Conservation (phyloP, 805 yeast genomes). For the Saccharomycopsis capsularis region DNA sequence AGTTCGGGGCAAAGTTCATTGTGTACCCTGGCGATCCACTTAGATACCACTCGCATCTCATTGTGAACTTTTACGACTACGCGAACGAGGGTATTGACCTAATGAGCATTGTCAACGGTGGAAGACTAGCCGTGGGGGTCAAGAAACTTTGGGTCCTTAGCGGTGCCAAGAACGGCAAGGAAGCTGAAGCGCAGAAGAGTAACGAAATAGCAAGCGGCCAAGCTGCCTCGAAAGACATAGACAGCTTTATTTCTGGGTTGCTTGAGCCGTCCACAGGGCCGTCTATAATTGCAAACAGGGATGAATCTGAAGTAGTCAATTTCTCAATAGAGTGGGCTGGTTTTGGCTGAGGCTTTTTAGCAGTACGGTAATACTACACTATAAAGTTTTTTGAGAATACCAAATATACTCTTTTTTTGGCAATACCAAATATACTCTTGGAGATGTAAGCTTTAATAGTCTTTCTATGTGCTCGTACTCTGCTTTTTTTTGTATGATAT, state of each 20-base stretch:
- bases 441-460: too few species aligned
- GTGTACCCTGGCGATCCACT: slow-evolving; percentile 96
- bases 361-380: too few species aligned
- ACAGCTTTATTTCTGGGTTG: too few species aligned
- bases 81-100: slow-evolving; percentile 50
- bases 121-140: slow-evolving; percentile 86
- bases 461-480: too few species aligned
- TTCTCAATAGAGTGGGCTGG: slow-evolving; percentile 96
- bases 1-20: slow-evolving; percentile 85
- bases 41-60: slow-evolving; percentile 80
- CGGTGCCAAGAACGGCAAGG: slow-evolving; percentile 28
- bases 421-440: too few species aligned
- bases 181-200: slow-evolving; percentile 21
- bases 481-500: too few species aligned
- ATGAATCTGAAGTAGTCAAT: slow-evolving; percentile 29
- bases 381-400: too few species aligned
- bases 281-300: too few species aligned
- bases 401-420: too few species aligned
- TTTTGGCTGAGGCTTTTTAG: slow-evolving; percentile 81
- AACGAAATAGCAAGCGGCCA: too few species aligned
- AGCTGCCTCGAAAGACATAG: too few species aligned
- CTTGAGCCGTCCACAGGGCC: too few species aligned
- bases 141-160: slow-evolving; percentile 73
- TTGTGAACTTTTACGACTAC: slow-evolving; percentile 43
- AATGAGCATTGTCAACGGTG: slow-evolving; percentile 66